These are phyloP conservation scores for Pichia paraexigua DNA, from an alignment of 805 yeast species.

Conservation along the genomic window DNA sequence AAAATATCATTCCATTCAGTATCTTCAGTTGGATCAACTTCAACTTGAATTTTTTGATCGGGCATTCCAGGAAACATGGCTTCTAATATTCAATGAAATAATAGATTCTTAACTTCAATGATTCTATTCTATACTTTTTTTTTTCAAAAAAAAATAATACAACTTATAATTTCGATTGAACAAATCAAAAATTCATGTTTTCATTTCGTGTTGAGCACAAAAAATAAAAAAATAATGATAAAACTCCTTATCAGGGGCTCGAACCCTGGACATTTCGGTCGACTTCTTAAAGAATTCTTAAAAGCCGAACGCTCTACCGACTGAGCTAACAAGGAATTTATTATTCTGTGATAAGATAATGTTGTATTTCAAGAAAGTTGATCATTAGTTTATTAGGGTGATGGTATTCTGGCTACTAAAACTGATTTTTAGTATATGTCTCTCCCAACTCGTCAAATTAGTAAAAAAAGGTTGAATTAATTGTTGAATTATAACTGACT, in stretches of 20 bases:
- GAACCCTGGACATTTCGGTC: conserved; percentile 57
- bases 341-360: neutral
- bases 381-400: too few relatives aligned
- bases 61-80: conserved; percentile 8
- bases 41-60: conserved; percentile 64
- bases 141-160: too few relatives aligned
- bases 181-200: neutral
- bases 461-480: too few relatives aligned
- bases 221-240: neutral
- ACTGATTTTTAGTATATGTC: too few relatives aligned
- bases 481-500: too few relatives aligned
- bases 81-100: too few relatives aligned
- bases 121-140: too few relatives aligned
- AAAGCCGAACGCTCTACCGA: conserved; percentile 67
- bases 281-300: conserved; percentile 31
- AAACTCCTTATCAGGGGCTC: conserved; percentile 51
- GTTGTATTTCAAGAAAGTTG: too few relatives aligned
- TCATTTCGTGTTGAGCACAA: neutral
- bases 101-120: too few relatives aligned
- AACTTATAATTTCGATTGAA: neutral
- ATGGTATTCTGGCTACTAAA: too few relatives aligned
- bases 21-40: conserved; percentile 92
- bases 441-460: too few relatives aligned
- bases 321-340: conserved; percentile 42
- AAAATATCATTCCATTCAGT: conserved; percentile 98